A percentile compares a stretch with the other conserved stretches of the same genome.
These are phyloP conservation scores for Aspergillus intermedius DNA, from an alignment of 2,329 filamentous ascomycete genomes.

Conservation along the genomic window DNA sequence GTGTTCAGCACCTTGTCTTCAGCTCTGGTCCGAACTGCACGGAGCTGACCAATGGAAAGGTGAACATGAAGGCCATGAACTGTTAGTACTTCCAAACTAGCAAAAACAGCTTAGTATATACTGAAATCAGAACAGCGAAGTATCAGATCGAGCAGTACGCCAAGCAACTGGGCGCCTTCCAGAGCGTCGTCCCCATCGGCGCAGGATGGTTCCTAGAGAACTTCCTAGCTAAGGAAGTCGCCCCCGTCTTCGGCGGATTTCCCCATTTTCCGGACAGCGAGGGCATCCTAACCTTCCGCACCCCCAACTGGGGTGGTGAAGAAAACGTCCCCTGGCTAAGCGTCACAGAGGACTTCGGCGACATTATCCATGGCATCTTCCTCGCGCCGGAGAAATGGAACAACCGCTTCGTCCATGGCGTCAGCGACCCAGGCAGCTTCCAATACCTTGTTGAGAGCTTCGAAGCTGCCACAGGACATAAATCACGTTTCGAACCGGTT, in stretches of 20 bases:
- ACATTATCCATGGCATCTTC: constrained; percentile 42
- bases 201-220: constrained; percentile 42
- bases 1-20: constrained; percentile 32
- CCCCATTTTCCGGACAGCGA: constrained; percentile 31
- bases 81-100: constrained; percentile 15
- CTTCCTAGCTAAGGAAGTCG: constrained; percentile 30
- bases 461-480: constrained; percentile 23
- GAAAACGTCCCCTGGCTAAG: constrained; percentile 35
- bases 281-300: constrained; percentile 29
- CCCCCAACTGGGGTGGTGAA: constrained; percentile 37
- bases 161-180: constrained; percentile 24
- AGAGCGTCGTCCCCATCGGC: constrained; percentile 30
- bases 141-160: constrained; percentile 35
- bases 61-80: constrained; percentile 28
- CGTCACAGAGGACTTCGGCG: constrained; percentile 40
- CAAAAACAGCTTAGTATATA: neutral
- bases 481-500: constrained; percentile 5
- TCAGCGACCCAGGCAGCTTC: constrained; percentile 30
- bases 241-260: constrained; percentile 37
- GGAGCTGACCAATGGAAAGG: constrained; percentile 27
- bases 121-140: constrained; percentile 19
- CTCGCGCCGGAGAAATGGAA: constrained; percentile 35
- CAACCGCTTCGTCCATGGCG: constrained; percentile 31
- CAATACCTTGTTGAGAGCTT: constrained; percentile 27
- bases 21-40: constrained; percentile 29